A percentile compares a stretch with the other conserved stretches of the same genome.
phyloP scores from a whole-genome alignment of 192 early-diverging fungal genomes.

The Ambispora gerdemannii region DNA sequence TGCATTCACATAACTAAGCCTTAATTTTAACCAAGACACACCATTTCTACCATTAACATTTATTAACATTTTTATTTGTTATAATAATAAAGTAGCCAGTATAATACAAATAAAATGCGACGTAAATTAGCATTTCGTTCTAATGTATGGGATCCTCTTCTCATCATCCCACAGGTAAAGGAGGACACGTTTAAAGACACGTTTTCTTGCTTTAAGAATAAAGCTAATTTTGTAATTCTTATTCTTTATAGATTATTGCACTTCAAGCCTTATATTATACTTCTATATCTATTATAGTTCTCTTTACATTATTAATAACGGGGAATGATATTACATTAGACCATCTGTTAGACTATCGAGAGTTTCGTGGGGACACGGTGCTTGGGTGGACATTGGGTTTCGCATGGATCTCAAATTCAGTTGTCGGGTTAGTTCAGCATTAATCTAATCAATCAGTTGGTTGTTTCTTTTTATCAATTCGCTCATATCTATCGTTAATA shows the following conservation, averaged over 20 bases:
- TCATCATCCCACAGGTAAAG: constrained; percentile 46
- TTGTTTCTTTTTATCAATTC: constrained; percentile 20
- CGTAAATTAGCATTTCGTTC: constrained; percentile 40
- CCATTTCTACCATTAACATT: too few relatives aligned
- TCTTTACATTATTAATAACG: constrained; percentile 53
- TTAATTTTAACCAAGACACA: too few relatives aligned
- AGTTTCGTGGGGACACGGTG: constrained; percentile 57
- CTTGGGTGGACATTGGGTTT: constrained; percentile 68
- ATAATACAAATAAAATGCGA: constrained; percentile 32
- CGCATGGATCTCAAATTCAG: constrained; percentile 64
- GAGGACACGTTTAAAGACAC: neutral
- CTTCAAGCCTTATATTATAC: constrained; percentile 62
- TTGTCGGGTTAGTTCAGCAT: constrained; percentile 53
- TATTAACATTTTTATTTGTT: too few relatives aligned
- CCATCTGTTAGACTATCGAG: constrained; percentile 60
- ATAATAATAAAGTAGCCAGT: too few relatives aligned
- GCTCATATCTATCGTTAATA: constrained; percentile 32
- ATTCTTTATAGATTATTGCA: constrained; percentile 42
- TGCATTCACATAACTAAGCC: too few relatives aligned
- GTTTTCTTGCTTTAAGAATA: neutral
- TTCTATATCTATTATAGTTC: constrained; percentile 48
- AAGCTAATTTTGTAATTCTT: neutral
- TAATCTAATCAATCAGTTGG: too few relatives aligned
- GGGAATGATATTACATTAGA: constrained; percentile 64
- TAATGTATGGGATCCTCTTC: constrained; percentile 49